A percentile compares a stretch with the other conserved stretches of the same genome.
These are phyloP conservation scores for Voacanga thouarsii DNA, from an alignment of 257 asterid genomes.

Conservation along the genomic window DNA sequence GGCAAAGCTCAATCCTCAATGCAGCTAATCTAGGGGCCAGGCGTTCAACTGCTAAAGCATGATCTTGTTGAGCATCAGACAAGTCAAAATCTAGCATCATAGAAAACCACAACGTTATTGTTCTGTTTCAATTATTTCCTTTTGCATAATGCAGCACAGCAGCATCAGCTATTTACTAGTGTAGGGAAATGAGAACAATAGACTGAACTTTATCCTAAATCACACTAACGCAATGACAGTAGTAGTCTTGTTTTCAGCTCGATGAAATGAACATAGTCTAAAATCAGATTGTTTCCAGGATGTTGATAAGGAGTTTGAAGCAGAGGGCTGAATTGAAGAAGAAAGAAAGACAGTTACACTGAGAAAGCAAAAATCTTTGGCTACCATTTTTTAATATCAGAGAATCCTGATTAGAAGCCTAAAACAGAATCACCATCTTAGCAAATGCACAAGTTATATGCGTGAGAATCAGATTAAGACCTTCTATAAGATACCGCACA, in stretches of 20 bases:
- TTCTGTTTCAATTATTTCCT: conserved; percentile 8
- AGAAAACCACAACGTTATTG: conserved; percentile 12
- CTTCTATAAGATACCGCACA: not conserved
- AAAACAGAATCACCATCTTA: not conserved
- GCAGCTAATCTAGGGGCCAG: conserved; percentile 67
- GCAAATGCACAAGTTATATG: not conserved
- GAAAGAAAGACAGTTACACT: not conserved
- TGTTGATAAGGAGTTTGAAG: not conserved
- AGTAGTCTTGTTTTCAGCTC: not conserved
- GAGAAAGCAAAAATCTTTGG: not conserved
- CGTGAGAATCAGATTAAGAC: no score
- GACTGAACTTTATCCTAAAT: not conserved
- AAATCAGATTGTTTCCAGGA: not conserved
- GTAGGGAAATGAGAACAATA: not conserved
- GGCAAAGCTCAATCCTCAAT: conserved; percentile 65
- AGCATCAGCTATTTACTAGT: not conserved
- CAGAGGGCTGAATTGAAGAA: not conserved
- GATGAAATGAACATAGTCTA: not conserved
- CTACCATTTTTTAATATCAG: not conserved
- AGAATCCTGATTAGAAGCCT: not conserved
- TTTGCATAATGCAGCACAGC: not conserved
- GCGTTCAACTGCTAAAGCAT: conserved; percentile 67
- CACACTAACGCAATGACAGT: not conserved
- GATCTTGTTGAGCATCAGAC: conserved; percentile 74
- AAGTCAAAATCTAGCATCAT: conserved; percentile 46